These are phyloP conservation scores for Lophium mytilinum DNA, from an alignment of 495 filamentous ascomycete genomes.

Conservation along the genomic window DNA sequence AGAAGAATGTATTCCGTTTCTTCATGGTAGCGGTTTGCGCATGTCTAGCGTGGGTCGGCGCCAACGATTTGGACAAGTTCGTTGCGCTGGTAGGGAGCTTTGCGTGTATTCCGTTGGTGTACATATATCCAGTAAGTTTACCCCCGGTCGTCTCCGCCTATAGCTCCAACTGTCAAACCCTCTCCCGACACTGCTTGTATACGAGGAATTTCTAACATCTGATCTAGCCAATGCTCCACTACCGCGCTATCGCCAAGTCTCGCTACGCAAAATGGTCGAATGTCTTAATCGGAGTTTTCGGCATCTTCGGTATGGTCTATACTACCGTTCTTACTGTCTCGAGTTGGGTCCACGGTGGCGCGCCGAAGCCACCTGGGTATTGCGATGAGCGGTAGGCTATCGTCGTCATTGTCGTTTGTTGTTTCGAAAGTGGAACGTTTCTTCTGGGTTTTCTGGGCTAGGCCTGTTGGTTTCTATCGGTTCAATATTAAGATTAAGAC, in stretches of 20 bases:
- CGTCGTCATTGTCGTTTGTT: neutral
- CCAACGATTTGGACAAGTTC: constrained; percentile 92
- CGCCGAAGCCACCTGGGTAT: constrained; percentile 46
- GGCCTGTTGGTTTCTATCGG: too few species aligned
- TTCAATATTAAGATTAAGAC: too few species aligned
- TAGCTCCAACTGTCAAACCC: neutral
- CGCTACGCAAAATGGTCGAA: constrained; percentile 58
- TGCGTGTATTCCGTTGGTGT: constrained; percentile 93
- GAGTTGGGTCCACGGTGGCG: constrained; percentile 61
- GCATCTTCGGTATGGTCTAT: constrained; percentile 77
- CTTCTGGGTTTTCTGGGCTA: too few species aligned
- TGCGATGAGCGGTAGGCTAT: constrained; percentile 38
- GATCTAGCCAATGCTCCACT: constrained; percentile 74
- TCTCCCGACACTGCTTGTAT: neutral
- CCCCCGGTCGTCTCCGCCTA: neutral
- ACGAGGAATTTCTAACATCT: constrained; percentile 19
- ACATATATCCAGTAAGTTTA: constrained; percentile 83
- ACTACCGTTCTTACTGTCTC: constrained; percentile 76
- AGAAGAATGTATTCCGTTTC: constrained; percentile 95
- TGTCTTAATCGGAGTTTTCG: constrained; percentile 67
- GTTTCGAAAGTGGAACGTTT: too few species aligned
- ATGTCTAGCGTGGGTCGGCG: constrained; percentile 81
- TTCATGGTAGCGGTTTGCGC: constrained; percentile 80
- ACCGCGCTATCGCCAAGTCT: constrained; percentile 64
- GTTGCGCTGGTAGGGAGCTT: constrained; percentile 93